These are phyloP conservation scores for Aureobasidium musti DNA, from an alignment of 2,329 filamentous ascomycete genomes.

Conservation along the genomic window DNA sequence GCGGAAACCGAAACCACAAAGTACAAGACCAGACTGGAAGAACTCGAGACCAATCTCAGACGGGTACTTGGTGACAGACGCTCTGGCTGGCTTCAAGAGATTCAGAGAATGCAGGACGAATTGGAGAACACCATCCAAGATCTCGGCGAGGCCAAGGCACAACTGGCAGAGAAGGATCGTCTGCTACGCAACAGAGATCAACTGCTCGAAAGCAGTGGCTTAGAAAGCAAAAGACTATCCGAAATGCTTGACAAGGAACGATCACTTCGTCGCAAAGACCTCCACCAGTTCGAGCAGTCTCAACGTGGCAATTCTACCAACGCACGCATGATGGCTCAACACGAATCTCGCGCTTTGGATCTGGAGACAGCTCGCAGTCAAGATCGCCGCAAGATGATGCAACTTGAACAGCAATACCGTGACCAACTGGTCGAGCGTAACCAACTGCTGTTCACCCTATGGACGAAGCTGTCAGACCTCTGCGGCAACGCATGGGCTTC, in stretches of 20 bases:
- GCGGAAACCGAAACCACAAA: constrained; percentile 86
- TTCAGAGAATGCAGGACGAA: constrained; percentile 83
- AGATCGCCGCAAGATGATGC: constrained; percentile 74
- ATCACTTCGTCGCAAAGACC: constrained; percentile 79
- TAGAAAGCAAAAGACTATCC: constrained; percentile 80
- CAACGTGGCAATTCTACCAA: constrained; percentile 86
- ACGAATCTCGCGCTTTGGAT: constrained; percentile 81
- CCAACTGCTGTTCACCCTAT: constrained; percentile 80
- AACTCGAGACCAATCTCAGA: constrained; percentile 84
- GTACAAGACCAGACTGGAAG: constrained; percentile 87
- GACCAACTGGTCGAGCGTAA: constrained; percentile 91
- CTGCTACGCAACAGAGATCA: constrained; percentile 86
- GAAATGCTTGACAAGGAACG: constrained; percentile 93
- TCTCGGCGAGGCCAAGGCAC: constrained; percentile 73
- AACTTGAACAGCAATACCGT: constrained; percentile 76
- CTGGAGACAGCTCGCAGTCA: constrained; percentile 76
- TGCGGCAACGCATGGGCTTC: constrained; percentile 93
- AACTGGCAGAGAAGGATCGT: constrained; percentile 85
- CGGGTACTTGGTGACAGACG: constrained; percentile 83
- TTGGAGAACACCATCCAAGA: constrained; percentile 82
- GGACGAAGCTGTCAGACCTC: constrained; percentile 81
- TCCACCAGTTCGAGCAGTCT: constrained; percentile 82
- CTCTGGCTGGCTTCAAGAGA: constrained; percentile 77
- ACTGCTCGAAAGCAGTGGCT: constrained; percentile 81
- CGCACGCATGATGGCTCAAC: constrained; percentile 79